A percentile compares a stretch with the other conserved stretches of the same genome.
Evolutionary conservation across 1,284 basidiomycete species (phyloP).

Genomic region (Ganoderma sinense): DNA sequence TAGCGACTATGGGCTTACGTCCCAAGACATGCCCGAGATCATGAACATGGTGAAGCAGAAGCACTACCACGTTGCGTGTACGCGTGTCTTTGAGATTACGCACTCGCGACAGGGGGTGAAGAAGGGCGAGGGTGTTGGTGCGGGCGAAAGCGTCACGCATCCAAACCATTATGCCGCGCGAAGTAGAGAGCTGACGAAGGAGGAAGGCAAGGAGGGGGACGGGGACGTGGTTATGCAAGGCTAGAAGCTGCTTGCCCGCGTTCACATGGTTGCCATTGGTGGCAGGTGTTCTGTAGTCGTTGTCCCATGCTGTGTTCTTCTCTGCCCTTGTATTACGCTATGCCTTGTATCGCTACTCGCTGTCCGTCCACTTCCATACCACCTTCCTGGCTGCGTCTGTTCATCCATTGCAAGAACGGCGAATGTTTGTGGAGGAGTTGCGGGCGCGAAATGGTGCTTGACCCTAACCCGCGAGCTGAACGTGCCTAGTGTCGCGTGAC

Average conservation of each 20-base stretch:
- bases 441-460: background rate
- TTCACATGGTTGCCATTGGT: slow-evolving; percentile 9
- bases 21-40: slow-evolving; percentile 86
- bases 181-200: slow-evolving; percentile 70
- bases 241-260: slow-evolving; percentile 8
- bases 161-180: slow-evolving; percentile 87
- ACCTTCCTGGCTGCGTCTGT: background rate
- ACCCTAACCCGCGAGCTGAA: slow-evolving; percentile 20
- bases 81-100: slow-evolving; percentile 95
- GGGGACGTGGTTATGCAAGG: slow-evolving; percentile 43
- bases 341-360: slow-evolving; percentile 12
- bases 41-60: slow-evolving; percentile 81
- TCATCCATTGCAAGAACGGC: background rate
- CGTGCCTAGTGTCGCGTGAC: slow-evolving; percentile 22
- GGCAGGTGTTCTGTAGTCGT: slow-evolving; percentile 5
- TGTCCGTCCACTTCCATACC: background rate
- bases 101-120: slow-evolving; percentile 79
- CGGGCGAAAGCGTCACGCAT: slow-evolving; percentile 91
- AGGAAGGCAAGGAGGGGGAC: slow-evolving; percentile 38
- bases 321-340: slow-evolving; percentile 8
- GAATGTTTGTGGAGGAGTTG: background rate
- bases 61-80: slow-evolving; percentile 97
- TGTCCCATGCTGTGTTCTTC: slow-evolving; percentile 20
- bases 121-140: slow-evolving; percentile 91
- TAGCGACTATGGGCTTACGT: slow-evolving; percentile 66